phyloP scores from a whole-genome alignment of 306 rosid genomes.

The Myrica gale region DNA sequence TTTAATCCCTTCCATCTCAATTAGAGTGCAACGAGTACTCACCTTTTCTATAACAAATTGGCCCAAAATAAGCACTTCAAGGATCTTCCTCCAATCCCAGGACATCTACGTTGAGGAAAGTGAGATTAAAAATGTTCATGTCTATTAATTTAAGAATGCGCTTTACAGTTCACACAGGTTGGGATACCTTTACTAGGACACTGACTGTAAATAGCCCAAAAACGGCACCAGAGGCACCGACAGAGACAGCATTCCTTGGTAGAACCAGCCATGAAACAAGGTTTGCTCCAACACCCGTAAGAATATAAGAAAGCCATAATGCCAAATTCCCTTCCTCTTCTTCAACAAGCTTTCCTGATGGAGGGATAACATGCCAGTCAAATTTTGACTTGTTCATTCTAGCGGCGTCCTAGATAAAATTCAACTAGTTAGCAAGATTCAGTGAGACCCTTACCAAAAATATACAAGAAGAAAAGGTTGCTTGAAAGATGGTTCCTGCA shows the following conservation, averaged over 20 bases:
- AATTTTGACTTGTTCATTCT: constrained; percentile 14
- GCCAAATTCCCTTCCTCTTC: constrained; percentile 98
- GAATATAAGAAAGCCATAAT: constrained; percentile 86
- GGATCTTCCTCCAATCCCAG: constrained; percentile 99
- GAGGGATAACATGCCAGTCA: constrained; percentile 4
- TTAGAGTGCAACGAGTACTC: constrained; percentile 15
- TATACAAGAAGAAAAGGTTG: constrained; percentile 95
- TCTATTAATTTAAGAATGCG: background rate
- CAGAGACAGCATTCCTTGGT: constrained; percentile 85
- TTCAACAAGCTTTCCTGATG: constrained; percentile 89
- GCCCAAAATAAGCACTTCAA: constrained; percentile 93
- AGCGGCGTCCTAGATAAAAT: constrained; percentile 1
- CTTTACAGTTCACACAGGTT: constrained; percentile 13
- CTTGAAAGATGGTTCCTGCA: constrained; percentile 97
- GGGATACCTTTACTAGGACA: constrained; percentile 78
- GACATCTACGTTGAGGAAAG: constrained; percentile 61
- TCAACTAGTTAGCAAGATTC: constrained; percentile 18
- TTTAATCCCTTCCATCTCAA: background rate
- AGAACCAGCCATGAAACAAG: constrained; percentile 89
- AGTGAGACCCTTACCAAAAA: constrained; percentile 70
- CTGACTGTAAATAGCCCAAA: constrained; percentile 88
- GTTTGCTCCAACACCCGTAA: constrained; percentile 91
- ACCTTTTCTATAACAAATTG: constrained; percentile 95
- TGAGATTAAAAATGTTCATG: background rate
- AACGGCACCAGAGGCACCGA: constrained; percentile 99